Percentiles rank a stretch among this genome's conserved stretches.
These are phyloP conservation scores for Neofusicoccum ribis DNA, from an alignment of 2,329 filamentous ascomycete species.

Conservation along the genomic window DNA sequence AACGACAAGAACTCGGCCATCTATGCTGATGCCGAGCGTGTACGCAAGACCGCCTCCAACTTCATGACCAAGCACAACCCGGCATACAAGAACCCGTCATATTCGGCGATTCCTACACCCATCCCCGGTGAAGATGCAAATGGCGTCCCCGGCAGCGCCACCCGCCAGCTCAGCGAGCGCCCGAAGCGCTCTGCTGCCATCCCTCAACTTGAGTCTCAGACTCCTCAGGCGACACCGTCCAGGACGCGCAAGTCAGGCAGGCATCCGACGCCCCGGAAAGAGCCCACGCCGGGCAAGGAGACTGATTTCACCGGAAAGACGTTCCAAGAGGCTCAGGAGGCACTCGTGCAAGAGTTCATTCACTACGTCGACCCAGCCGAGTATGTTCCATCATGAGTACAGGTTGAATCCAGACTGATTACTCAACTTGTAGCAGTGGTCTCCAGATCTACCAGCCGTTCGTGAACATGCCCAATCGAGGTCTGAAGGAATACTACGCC, in stretches of 20 bases:
- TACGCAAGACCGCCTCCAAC: slow-evolving; percentile 82
- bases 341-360: slow-evolving; percentile 75
- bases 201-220: not conserved
- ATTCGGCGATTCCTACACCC: slow-evolving; percentile 72
- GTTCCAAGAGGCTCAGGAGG: slow-evolving; percentile 85
- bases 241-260: slow-evolving; percentile 28
- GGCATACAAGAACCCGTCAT: slow-evolving; percentile 69
- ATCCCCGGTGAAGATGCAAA: slow-evolving; percentile 52
- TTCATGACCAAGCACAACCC: slow-evolving; percentile 87
- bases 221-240: slow-evolving; percentile 4
- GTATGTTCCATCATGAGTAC: not conserved
- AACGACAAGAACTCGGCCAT: slow-evolving; percentile 71
- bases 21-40: slow-evolving; percentile 81
- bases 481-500: slow-evolving; percentile 81
- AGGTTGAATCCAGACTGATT: not conserved
- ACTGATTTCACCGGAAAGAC: slow-evolving; percentile 67
- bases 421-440: slow-evolving; percentile 45
- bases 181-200: slow-evolving; percentile 12
- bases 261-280: slow-evolving; percentile 30
- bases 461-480: slow-evolving; percentile 72
- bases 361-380: slow-evolving; percentile 58
- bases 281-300: slow-evolving; percentile 38
- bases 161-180: slow-evolving; percentile 19
- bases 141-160: slow-evolving; percentile 3
- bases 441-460: slow-evolving; percentile 74